Percentiles rank a stretch among this genome's conserved stretches.
Conservation (phyloP, 2,329 filamentous ascomycete genomes). For the Cercospora sojina region DNA sequence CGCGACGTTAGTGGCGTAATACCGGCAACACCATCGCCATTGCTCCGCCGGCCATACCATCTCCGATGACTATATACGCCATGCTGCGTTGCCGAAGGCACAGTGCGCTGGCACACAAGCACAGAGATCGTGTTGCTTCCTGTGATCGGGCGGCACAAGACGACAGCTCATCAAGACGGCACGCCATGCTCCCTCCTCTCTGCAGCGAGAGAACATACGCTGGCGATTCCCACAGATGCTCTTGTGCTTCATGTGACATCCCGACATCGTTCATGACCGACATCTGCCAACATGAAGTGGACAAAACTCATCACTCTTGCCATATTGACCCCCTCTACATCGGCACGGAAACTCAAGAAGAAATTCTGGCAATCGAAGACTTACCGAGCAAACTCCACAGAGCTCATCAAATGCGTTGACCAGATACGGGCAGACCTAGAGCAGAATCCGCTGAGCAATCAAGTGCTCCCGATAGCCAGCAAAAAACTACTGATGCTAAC, state of each 20-base stretch:
- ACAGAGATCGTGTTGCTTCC: background rate
- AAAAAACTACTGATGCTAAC: background rate
- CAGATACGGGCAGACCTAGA: background rate
- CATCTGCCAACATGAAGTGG: background rate
- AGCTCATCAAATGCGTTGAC: background rate
- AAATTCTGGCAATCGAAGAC: background rate
- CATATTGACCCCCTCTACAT: background rate
- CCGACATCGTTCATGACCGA: too few species aligned
- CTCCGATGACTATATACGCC: background rate
- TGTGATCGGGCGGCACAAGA: background rate
- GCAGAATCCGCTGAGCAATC: background rate
- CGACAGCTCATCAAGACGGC: background rate
- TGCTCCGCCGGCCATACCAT: background rate
- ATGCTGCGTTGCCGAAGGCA: background rate
- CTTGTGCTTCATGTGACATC: background rate
- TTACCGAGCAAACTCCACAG: background rate
- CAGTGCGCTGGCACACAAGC: background rate
- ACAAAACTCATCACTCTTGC: background rate
- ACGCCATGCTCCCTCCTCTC: background rate
- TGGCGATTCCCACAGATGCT: background rate
- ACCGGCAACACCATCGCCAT: background rate
- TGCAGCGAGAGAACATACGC: background rate
- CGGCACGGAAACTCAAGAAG: background rate
- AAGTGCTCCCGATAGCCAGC: too few species aligned
- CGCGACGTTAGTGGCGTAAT: slow-evolving; percentile 2